Evolutionary conservation across 441 rosid species (phyloP).

Genomic region (Gossypium davidsonii): DNA sequence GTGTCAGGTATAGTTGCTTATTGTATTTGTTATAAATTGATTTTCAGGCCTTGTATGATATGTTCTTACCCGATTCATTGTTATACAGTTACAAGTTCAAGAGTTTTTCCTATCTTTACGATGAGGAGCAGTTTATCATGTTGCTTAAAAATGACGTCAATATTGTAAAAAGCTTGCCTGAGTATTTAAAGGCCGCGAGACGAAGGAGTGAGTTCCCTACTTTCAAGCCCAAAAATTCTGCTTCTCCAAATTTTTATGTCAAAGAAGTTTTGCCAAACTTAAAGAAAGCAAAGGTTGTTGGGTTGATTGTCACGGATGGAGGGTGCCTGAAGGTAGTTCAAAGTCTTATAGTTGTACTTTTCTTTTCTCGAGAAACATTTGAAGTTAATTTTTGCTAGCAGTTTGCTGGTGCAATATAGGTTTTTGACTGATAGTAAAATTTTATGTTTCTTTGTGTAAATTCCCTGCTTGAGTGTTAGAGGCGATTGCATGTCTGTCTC

Average conservation of each 20-base stretch:
- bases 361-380: background rate
- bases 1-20: conserved; percentile 59
- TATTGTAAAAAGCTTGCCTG: conserved; percentile 69
- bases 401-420: background rate
- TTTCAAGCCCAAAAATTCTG: conserved; percentile 70
- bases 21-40: conserved; percentile 15
- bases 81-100: conserved; percentile 67
- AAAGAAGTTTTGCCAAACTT: conserved; percentile 74
- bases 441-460: background rate
- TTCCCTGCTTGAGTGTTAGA: background rate
- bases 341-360: conserved; percentile 8
- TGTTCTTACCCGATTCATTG: conserved; percentile 18
- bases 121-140: conserved; percentile 89
- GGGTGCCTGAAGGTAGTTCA: conserved; percentile 84
- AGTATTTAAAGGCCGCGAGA: conserved; percentile 70
- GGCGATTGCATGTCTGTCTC: background rate
- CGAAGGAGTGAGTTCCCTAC: conserved; percentile 64
- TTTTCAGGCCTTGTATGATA: conserved; percentile 3
- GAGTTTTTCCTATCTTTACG: conserved; percentile 93
- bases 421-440: background rate
- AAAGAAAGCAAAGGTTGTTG: conserved; percentile 65
- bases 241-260: conserved; percentile 73
- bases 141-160: conserved; percentile 74
- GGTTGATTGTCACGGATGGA: conserved; percentile 69
- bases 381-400: background rate